Base-by-base conservation (phyloP, 1,284 basidiomycete species). In the Cryptococcus floricola region DNA sequence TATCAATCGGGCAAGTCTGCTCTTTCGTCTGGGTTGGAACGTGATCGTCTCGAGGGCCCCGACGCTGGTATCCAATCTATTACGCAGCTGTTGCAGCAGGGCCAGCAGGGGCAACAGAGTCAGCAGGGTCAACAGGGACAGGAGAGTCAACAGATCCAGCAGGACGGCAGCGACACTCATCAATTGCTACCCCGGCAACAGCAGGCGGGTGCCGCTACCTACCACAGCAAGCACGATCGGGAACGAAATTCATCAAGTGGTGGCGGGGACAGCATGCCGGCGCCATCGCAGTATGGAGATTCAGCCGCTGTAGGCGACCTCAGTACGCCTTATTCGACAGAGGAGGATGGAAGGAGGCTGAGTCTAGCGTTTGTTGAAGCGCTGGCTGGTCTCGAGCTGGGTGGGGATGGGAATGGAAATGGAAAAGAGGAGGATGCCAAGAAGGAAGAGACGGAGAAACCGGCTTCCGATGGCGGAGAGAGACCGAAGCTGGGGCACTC, bases 1-100 rank as follows among this genome's bases (percentile, higher is more conserved):
- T 25, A 18, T 18, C 19, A 23, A 12, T 46, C 25, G 9, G n/a
- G n/a, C n/a, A 46, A 9, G 27, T 25, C 19, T 25, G 27, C 19
- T 9, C 41, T 10, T n/a, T 3, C n/a, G 9, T 14, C 27, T 46
- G 45, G 9, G 7, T 46, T 25, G 31, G 31, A 34, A 34, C 31
- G 31, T 34, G 31, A 34, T 6, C 31, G 31, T 10, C 31, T 34
- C 7, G 7, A 56, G n/a, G 48, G 43, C 16, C 42, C 39, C 8
- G 61, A 60, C 28, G 55, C 59, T 4, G 58, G 60, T 1, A 66
- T 62, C 16, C 27, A 59, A n/a, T 58, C 61, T 2, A 67, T 67
- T 19, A 57, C 63, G 9, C 60, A 66, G 28, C 53, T 68, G 58
- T 48, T 68, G 16, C 55, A 62, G 44, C 55, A 63, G 43, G 49